A percentile compares a stretch with the other conserved stretches of the same genome.
Conservation (phyloP, 176 grass and related monocot genomes). For the Oryza brachyantha region DNA sequence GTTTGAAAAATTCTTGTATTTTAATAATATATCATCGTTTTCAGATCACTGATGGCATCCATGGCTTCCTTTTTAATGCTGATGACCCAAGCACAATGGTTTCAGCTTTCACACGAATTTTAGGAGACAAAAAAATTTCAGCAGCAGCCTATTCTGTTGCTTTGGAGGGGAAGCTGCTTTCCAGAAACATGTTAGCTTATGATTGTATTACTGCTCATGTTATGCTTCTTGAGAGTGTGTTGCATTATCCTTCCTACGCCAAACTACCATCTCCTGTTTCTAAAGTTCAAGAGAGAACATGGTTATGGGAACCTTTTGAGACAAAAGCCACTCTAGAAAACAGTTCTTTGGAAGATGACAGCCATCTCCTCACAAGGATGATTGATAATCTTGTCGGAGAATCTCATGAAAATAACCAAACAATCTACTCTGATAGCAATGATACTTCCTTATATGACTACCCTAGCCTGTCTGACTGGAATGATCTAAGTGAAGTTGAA, state of each 20-base stretch:
- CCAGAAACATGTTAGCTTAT: slow-evolving; percentile 85
- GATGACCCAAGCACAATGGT: slow-evolving; percentile 46
- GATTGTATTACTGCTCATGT: slow-evolving; percentile 74
- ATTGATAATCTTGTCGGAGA: slow-evolving; percentile 52
- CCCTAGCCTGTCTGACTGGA: slow-evolving; percentile 67
- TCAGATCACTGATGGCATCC: slow-evolving; percentile 71
- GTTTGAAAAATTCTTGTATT: neutral
- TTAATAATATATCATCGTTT: slow-evolving; percentile 29
- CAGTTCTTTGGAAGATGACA: slow-evolving; percentile 25
- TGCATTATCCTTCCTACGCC: slow-evolving; percentile 79
- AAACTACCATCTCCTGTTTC: slow-evolving; percentile 60
- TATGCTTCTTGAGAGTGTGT: slow-evolving; percentile 79
- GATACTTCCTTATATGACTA: slow-evolving; percentile 56
- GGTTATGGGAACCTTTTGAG: slow-evolving; percentile 80
- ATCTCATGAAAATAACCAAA: slow-evolving; percentile 46
- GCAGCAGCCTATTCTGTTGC: slow-evolving; percentile 60
- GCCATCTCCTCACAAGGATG: slow-evolving; percentile 29
- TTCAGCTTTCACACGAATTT: slow-evolving; percentile 58
- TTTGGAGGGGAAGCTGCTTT: slow-evolving; percentile 57
- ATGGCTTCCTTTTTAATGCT: slow-evolving; percentile 76
- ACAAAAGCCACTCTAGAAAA: slow-evolving; percentile 46
- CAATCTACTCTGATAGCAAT: slow-evolving; percentile 43
- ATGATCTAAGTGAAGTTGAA: slow-evolving; percentile 74
- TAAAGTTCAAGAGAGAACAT: slow-evolving; percentile 68
- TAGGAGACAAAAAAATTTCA: slow-evolving; percentile 60